Conservation (phyloP, 2,329 filamentous ascomycete species). For the Aspergillus candidus region DNA sequence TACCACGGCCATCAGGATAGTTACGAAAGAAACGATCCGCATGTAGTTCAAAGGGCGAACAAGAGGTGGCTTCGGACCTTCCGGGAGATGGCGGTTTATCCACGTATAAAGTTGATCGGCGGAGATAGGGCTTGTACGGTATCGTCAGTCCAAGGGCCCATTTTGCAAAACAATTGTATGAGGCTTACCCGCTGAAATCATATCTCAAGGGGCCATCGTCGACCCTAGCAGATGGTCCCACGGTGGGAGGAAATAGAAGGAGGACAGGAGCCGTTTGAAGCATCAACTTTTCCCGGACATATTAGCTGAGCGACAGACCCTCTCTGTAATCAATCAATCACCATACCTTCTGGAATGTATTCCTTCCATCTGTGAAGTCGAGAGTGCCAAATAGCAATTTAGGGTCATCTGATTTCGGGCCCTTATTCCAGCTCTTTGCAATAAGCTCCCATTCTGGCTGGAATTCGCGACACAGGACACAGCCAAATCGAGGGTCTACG, state of each 20-base stretch:
- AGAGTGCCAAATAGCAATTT: constrained; percentile 72
- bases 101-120: constrained; percentile 76
- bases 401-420: constrained; percentile 55
- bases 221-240: constrained; percentile 68
- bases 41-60: constrained; percentile 82
- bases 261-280: constrained; percentile 92
- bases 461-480: constrained; percentile 80
- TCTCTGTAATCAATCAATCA: too few relatives aligned
- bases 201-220: constrained; percentile 67
- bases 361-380: constrained; percentile 80
- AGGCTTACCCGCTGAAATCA: constrained; percentile 75
- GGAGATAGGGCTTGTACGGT: constrained; percentile 53
- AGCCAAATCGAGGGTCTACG: constrained; percentile 74
- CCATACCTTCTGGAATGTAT: constrained; percentile 77
- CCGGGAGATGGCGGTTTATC: constrained; percentile 72
- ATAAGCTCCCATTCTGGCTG: constrained; percentile 91
- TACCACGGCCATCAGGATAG: constrained; percentile 61
- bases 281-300: constrained; percentile 57
- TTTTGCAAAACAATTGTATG: not conserved
- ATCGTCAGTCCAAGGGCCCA: not conserved
- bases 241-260: constrained; percentile 77
- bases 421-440: constrained; percentile 77
- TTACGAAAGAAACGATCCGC: constrained; percentile 62
- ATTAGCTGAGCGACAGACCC: constrained; percentile 8
- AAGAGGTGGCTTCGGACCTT: constrained; percentile 69